Base-by-base conservation (phyloP, 306 rosid genomes). In the Pyrus pyrifolia region DNA sequence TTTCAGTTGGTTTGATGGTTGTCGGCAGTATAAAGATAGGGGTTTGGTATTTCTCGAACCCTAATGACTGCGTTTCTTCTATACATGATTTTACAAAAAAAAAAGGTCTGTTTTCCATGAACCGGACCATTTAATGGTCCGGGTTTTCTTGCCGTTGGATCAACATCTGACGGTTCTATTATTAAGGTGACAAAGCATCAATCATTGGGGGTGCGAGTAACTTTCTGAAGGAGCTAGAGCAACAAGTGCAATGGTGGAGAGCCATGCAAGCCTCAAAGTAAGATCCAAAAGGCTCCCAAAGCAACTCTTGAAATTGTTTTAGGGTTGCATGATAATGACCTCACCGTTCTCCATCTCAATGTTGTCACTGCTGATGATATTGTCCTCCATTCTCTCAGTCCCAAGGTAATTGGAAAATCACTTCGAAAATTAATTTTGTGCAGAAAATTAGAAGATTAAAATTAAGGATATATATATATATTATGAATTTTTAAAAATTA, bases 181-280 rank as follows among this genome's bases (percentile, higher is more conserved):
- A 33, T 49, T 82, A 94, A 97, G 97, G 96, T 13, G 99, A 95
- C 80, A 97, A 95, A 80, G 99, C 99, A 6, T 89, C 96, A 5
- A 95, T 95, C n/a, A 85, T 95, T 75, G 99, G 99, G 3, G 97
- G 97, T 8, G 99, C 99, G 21, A 89, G 92, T 23, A 91, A 95
- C 79, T 95, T 80, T 76, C 97, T 95, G 15, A 95, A 95, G 87
- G 93, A 90, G 88, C 90, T 92, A 27, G 99, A 95, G 79, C 97
- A 95, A 33, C 84, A 77, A 79, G 84, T 91, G 42, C 99, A 95
- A 88, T 96, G 96, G 98, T 91, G 65, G 98, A 92, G 73, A 91
- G 85, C 84, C 99, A 96, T 83, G 99, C 96, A 76, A 96, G 84
- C 78, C 79, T 96, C 62, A 92, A 91, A 71, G 91, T 96, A 68